Conservation (phyloP, 768 basidiomycete species). For the Tricholoma sp. region DNA sequence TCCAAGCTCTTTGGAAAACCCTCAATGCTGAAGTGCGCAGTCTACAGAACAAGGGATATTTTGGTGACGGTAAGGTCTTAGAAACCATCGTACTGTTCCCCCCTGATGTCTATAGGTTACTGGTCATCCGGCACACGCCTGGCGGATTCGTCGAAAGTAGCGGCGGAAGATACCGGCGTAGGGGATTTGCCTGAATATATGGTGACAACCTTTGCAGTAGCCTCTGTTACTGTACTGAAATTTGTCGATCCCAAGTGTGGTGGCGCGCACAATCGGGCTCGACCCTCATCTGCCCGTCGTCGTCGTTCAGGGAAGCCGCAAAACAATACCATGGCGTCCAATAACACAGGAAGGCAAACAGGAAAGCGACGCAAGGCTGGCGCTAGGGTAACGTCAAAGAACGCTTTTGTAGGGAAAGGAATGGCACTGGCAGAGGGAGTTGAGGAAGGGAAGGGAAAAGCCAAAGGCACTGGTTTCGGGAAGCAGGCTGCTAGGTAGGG, state of each 20-base stretch:
- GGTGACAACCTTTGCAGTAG: conserved; percentile 33
- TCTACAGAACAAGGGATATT: conserved; percentile 74
- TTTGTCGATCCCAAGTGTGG: conserved; percentile 52
- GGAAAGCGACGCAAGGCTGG: conserved; percentile 70
- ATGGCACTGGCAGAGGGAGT: conserved; percentile 41
- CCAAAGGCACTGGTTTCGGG: conserved; percentile 57
- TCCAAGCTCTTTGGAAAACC: conserved; percentile 70
- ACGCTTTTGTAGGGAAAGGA: conserved; percentile 58
- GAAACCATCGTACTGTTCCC: background rate
- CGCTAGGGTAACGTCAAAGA: conserved; percentile 55
- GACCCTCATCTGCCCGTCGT: conserved; percentile 44
- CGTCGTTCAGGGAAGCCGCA: conserved; percentile 27
- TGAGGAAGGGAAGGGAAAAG: conserved; percentile 25
- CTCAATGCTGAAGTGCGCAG: conserved; percentile 61
- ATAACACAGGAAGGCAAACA: conserved; percentile 56
- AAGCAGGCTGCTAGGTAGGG: conserved; percentile 63
- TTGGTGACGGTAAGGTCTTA: conserved; percentile 61
- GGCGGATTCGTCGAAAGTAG: conserved; percentile 53
- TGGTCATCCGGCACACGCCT: conserved; percentile 79
- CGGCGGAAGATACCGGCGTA: conserved; percentile 43
- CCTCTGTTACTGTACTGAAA: background rate
- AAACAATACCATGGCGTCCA: conserved; percentile 41
- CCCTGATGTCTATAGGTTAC: conserved; percentile 47
- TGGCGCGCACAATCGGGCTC: conserved; percentile 63
- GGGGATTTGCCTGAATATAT: conserved; percentile 75